These are phyloP conservation scores for Botryotinia calthae DNA, from an alignment of 2,329 filamentous ascomycete genomes.

Conservation along the genomic window DNA sequence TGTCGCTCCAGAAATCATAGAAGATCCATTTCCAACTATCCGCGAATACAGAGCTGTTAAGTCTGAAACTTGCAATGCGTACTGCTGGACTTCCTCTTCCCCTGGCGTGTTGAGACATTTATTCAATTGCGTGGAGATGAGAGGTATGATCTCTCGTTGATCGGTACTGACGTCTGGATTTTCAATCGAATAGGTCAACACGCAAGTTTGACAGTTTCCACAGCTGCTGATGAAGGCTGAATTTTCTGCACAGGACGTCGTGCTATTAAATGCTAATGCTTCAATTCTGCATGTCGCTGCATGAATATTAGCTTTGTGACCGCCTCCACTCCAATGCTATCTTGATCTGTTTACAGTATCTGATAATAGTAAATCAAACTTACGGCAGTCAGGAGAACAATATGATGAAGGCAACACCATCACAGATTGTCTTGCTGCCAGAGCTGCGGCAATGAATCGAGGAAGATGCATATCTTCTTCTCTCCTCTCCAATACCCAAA, in stretches of 20 bases:
- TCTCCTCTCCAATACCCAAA: background rate
- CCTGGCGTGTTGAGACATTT: constrained; percentile 26
- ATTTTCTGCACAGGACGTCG: constrained; percentile 27
- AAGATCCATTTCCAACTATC: background rate
- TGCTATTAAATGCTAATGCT: constrained; percentile 23
- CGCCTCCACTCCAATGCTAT: background rate
- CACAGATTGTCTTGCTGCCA: constrained; percentile 26
- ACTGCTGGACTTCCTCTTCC: constrained; percentile 22
- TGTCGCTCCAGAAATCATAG: background rate
- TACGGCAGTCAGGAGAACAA: constrained; percentile 34
- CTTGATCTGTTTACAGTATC: background rate
- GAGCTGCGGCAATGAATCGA: constrained; percentile 25
- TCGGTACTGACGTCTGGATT: constrained; percentile 22
- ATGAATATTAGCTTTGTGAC: background rate
- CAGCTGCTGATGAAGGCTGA: constrained; percentile 32
- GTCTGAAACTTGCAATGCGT: constrained; percentile 30
- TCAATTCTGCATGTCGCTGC: constrained; percentile 31
- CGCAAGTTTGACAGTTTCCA: constrained; percentile 31
- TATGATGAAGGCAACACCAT: constrained; percentile 26
- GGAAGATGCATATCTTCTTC: constrained; percentile 29
- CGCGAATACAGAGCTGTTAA: constrained; percentile 22
- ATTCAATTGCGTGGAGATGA: constrained; percentile 24
- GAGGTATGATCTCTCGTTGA: background rate
- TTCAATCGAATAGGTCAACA: constrained; percentile 27
- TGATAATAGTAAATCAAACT: constrained; percentile 16